Evolutionary conservation across 441 rosid species (phyloP).

Genomic region (Dalechampia spathulata): DNA sequence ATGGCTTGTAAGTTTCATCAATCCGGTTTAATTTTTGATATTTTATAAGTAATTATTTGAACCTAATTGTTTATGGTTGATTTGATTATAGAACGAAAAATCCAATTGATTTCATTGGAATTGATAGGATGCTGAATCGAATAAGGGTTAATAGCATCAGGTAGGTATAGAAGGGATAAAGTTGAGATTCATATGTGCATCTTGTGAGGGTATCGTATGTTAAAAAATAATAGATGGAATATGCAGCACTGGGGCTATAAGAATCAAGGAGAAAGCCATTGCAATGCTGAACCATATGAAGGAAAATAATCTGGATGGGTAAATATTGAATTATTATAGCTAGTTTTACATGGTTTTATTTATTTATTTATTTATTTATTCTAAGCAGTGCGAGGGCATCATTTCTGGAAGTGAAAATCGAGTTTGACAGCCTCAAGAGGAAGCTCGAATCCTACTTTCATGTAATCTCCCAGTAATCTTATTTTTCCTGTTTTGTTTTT

Average conservation of each 20-base stretch:
- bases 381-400: constrained; percentile 18
- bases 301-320: constrained; percentile 18
- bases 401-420: constrained; percentile 15
- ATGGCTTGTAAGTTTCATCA: constrained; percentile 12
- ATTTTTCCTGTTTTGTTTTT: neutral
- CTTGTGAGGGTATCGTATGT: no score
- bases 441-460: constrained; percentile 24
- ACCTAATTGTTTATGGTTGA: no score
- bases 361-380: no score
- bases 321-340: neutral
- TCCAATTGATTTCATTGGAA: constrained; percentile 11
- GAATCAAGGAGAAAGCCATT: constrained; percentile 11
- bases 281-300: constrained; percentile 5
- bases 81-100: no score
- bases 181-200: no score
- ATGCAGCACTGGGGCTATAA: constrained; percentile 28
- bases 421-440: constrained; percentile 10
- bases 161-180: constrained; percentile 16
- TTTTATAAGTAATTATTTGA: no score
- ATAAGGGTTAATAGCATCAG: constrained; percentile 23
- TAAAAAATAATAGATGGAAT: no score
- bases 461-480: constrained; percentile 10
- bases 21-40: no score
- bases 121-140: constrained; percentile 17
- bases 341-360: no score